A percentile compares a stretch with the other conserved stretches of the same genome.
phyloP scores from a whole-genome alignment of 1,284 basidiomycete genomes.

The Polyporus tsugae region DNA sequence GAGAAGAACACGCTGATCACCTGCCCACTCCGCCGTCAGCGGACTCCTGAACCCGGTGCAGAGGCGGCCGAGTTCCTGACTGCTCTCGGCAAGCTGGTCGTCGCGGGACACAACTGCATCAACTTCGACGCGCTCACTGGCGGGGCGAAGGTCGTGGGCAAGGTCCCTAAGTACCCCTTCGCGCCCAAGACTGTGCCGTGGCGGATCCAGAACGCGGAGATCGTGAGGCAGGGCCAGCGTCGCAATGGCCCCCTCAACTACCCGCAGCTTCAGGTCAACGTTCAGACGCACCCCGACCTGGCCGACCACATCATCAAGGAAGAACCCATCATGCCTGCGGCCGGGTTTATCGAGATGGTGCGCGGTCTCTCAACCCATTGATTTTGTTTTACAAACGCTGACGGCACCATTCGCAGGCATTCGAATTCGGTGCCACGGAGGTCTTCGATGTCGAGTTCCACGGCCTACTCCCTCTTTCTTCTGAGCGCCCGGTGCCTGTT shows the following conservation, averaged over 20 bases:
- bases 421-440: constrained; percentile 37
- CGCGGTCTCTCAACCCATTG: background rate
- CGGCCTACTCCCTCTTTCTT: constrained; percentile 38
- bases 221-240: constrained; percentile 21
- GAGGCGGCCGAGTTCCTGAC: constrained; percentile 19
- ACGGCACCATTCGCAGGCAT: constrained; percentile 13
- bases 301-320: constrained; percentile 49
- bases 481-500: constrained; percentile 41
- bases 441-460: constrained; percentile 39
- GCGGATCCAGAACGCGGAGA: constrained; percentile 16
- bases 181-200: constrained; percentile 21
- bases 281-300: constrained; percentile 45
- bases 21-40: constrained; percentile 43
- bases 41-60: constrained; percentile 11
- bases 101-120: constrained; percentile 21
- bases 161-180: constrained; percentile 25
- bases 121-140: constrained; percentile 29
- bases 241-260: constrained; percentile 45
- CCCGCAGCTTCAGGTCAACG: constrained; percentile 42
- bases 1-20: constrained; percentile 31
- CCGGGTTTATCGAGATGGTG: constrained; percentile 55
- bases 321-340: constrained; percentile 52
- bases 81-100: constrained; percentile 21
- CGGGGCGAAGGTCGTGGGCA: background rate
- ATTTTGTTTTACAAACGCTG: background rate